A percentile compares a stretch with the other conserved stretches of the same genome.
These are phyloP conservation scores for Geranium brycei DNA, from an alignment of 345 rosid genomes.

Conservation along the genomic window DNA sequence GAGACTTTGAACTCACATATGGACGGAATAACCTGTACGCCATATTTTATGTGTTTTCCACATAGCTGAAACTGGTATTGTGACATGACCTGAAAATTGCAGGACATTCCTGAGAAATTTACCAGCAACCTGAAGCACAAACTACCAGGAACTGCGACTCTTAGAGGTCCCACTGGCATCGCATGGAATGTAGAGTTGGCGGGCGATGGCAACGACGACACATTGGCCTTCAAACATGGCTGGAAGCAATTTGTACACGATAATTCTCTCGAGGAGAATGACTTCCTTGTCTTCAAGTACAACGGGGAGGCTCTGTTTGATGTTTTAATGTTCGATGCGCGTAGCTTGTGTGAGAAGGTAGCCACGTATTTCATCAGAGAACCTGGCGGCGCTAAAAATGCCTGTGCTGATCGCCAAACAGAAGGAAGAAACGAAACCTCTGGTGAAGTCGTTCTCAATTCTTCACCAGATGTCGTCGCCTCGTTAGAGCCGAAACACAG, in stretches of 20 bases:
- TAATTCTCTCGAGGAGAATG: slow-evolving; percentile 43
- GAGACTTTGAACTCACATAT: too few relatives aligned
- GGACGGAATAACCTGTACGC: too few relatives aligned
- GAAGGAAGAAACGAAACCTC: slow-evolving; percentile 18
- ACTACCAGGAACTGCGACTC: slow-evolving; percentile 37
- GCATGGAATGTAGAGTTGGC: slow-evolving; percentile 40
- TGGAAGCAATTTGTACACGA: slow-evolving; percentile 54
- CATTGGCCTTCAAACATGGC: slow-evolving; percentile 35
- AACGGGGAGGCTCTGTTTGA: slow-evolving; percentile 54
- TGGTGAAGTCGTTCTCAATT: neutral
- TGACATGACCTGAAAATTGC: neutral
- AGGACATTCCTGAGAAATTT: slow-evolving; percentile 55
- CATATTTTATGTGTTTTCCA: neutral
- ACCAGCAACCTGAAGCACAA: slow-evolving; percentile 32
- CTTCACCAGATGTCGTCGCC: neutral
- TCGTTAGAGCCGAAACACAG: neutral
- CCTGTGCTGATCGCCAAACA: slow-evolving; percentile 10
- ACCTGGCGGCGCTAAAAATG: slow-evolving; percentile 24
- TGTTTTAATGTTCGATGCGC: slow-evolving; percentile 45
- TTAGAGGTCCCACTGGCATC: slow-evolving; percentile 57
- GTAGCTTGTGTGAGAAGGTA: slow-evolving; percentile 57
- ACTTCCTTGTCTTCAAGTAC: slow-evolving; percentile 60
- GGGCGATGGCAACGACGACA: slow-evolving; percentile 14
- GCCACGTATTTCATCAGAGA: slow-evolving; percentile 47
- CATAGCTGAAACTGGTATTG: neutral